These are phyloP conservation scores for Phoma sp. DNA, from an alignment of 2,329 filamentous ascomycete species.

Conservation along the genomic window DNA sequence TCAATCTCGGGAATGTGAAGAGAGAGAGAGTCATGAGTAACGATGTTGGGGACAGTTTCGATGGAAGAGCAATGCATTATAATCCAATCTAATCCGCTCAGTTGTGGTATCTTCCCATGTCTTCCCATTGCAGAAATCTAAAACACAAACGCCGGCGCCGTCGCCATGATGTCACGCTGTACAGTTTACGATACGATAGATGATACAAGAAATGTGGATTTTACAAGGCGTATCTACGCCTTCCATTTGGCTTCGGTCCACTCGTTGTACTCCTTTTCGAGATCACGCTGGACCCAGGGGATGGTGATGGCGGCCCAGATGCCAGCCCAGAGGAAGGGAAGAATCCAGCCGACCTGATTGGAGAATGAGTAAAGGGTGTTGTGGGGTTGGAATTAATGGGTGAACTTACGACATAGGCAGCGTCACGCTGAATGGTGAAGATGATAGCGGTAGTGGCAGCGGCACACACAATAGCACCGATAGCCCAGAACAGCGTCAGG, in stretches of 20 bases:
- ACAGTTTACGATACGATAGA: background rate
- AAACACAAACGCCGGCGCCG: constrained; percentile 5
- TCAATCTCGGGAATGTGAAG: background rate
- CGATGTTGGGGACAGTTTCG: background rate
- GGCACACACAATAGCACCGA: constrained; percentile 51
- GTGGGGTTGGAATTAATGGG: too few species aligned
- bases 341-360: constrained; percentile 53
- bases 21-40: background rate
- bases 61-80: too few species aligned
- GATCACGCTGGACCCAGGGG: constrained; percentile 51
- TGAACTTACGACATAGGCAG: constrained; percentile 55
- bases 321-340: constrained; percentile 58
- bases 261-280: constrained; percentile 43
- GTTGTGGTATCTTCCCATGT: constrained; percentile 10
- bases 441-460: constrained; percentile 52
- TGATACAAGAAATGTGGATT: constrained; percentile 8
- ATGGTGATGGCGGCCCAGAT: constrained; percentile 55
- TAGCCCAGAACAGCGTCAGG: constrained; percentile 60
- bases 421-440: constrained; percentile 55
- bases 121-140: too few species aligned
- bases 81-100: background rate
- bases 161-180: constrained; percentile 6
- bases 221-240: constrained; percentile 26
- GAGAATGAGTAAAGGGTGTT: background rate
- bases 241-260: constrained; percentile 49